Percentiles rank a stretch among this genome's conserved stretches.
These are phyloP conservation scores for Senna siamea DNA, from an alignment of 306 rosid species.

Conservation along the genomic window DNA sequence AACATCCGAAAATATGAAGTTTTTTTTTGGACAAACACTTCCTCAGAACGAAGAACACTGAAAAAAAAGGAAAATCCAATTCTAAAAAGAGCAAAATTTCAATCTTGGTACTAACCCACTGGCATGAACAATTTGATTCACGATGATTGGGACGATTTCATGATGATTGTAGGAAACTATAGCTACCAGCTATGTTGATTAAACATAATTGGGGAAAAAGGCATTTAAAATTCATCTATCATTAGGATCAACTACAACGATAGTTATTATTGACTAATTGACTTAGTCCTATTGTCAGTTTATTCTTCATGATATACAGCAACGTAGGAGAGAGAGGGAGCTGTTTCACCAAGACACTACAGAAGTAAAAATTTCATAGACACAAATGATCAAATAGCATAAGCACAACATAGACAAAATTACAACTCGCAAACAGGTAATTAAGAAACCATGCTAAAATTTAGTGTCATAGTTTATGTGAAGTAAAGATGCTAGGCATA, in stretches of 20 bases:
- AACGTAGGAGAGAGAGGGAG: background rate
- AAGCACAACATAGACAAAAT: background rate
- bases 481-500: background rate
- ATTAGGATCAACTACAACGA: background rate
- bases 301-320: background rate
- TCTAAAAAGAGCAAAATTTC: no score
- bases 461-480: background rate
- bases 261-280: background rate
- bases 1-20: background rate
- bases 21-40: background rate
- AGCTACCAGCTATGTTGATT: background rate
- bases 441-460: background rate
- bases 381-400: no score
- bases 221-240: background rate
- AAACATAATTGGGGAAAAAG: background rate
- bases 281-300: background rate
- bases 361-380: no score
- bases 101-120: no score
- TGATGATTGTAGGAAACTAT: background rate
- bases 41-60: background rate
- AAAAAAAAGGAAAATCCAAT: no score
- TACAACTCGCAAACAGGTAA: background rate
- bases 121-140: no score
- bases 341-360: background rate
- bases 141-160: no score